Evolutionary conservation across 768 basidiomycete genomes (phyloP).

Genomic region (Lactarius hengduanensis): DNA sequence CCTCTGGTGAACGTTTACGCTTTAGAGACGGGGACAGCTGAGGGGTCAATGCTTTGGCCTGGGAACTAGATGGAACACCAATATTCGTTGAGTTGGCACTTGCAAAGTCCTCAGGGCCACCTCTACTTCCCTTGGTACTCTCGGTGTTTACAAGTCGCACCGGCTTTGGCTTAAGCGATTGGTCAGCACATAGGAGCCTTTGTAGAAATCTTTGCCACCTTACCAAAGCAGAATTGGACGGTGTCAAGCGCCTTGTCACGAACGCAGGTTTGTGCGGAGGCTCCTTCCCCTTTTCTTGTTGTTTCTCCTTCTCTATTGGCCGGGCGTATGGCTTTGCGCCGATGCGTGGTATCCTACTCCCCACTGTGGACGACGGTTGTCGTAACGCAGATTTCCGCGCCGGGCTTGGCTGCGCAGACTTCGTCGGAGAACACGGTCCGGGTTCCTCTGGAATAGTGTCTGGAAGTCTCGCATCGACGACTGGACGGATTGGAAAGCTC

Average conservation of each 20-base stretch:
- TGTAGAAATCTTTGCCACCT: background rate
- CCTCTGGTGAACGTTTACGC: constrained; percentile 20
- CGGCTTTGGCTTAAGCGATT: constrained; percentile 24
- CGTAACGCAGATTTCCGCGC: constrained; percentile 30
- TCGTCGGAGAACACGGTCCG: background rate
- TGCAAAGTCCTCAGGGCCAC: constrained; percentile 22
- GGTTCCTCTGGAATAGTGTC: constrained; percentile 25
- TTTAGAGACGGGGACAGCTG: constrained; percentile 23
- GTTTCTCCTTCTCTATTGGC: constrained; percentile 23
- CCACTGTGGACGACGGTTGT: constrained; percentile 33
- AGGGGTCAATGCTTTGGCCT: constrained; percentile 4
- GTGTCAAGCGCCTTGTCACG: constrained; percentile 9
- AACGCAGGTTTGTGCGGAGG: constrained; percentile 13
- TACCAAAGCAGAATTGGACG: constrained; percentile 11
- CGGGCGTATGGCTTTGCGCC: constrained; percentile 37
- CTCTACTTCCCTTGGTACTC: constrained; percentile 11
- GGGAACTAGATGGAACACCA: constrained; percentile 15
- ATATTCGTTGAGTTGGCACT: background rate
- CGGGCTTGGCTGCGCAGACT: constrained; percentile 10
- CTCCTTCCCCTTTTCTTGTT: constrained; percentile 20
- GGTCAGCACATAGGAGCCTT: background rate
- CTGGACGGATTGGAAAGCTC: constrained; percentile 20
- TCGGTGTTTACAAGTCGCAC: constrained; percentile 21
- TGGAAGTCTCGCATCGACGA: constrained; percentile 15
- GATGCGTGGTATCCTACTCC: constrained; percentile 38